These are phyloP conservation scores for Salix koriyanagi DNA, from an alignment of 345 rosid genomes.

Conservation along the genomic window DNA sequence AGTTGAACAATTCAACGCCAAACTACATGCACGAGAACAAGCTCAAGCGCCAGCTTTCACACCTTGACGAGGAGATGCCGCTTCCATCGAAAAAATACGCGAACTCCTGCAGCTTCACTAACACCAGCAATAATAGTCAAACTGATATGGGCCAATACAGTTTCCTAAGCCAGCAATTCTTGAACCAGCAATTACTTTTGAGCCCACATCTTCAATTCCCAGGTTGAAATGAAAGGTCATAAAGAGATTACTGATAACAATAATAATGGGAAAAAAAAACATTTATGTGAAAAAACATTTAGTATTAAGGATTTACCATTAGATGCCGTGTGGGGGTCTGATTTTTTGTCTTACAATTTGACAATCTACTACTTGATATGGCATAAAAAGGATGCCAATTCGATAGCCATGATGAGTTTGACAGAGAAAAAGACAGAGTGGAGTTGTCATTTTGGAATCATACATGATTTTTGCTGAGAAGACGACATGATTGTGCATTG, in stretches of 20 bases:
- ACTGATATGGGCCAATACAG: conserved; percentile 38
- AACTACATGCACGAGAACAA: conserved; percentile 24
- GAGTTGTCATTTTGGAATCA: conserved; percentile 2
- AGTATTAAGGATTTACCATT: not conserved
- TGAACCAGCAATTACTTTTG: conserved; percentile 49
- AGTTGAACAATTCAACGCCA: conserved; percentile 37
- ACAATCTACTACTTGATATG: conserved; percentile 8
- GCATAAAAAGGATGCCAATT: conserved; percentile 8
- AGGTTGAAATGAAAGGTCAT: conserved; percentile 26
- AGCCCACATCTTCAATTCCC: conserved; percentile 55
- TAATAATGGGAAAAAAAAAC: not conserved
- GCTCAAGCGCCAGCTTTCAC: conserved; percentile 49
- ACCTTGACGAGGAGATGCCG: conserved; percentile 34
- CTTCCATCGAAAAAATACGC: conserved; percentile 44
- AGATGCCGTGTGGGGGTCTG: not conserved
- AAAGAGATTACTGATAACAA: not conserved
- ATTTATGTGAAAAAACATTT: not conserved
- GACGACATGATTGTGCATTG: conserved; percentile 3
- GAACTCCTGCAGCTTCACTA: conserved; percentile 46
- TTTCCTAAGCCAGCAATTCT: conserved; percentile 42
- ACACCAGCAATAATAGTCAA: conserved; percentile 25
- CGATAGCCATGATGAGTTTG: conserved; percentile 5
- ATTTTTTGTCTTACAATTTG: conserved; percentile 6
- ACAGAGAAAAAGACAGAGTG: not conserved
- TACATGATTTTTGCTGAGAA: conserved; percentile 15